Evolutionary conservation across 2,329 filamentous ascomycete genomes (phyloP), one percentile per base, ranked within the genome.

Genomic region (Xylariales sp.): DNA sequence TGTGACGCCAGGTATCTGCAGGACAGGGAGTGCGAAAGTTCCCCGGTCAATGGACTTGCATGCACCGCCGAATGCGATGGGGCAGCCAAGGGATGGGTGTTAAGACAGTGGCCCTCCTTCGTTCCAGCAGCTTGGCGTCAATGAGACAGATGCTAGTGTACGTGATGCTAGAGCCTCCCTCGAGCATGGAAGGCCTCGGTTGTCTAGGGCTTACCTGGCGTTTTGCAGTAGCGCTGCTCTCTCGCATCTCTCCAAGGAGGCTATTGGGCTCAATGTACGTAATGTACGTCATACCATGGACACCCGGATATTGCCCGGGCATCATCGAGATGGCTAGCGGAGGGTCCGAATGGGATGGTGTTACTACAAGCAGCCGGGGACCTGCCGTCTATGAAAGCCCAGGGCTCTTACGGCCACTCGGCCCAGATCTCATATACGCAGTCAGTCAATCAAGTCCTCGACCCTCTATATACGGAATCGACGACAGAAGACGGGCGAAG

Each of bases 1-100:
- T 69, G 67, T 69, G 64, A 69, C 64, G 60, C 39, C 41, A 67
- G 60, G 39, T 67, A 16, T 53, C 64, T 69, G 64, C 64, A 69
- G 48, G 61, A 50, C 57, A 53, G 48, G 45, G 55, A 60, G 49
- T 60, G 49, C 28, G 46, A 53, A 48, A 32, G 28, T 36, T 41
- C 23, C 43, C 45, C 45, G 18, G 12, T 60, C 45, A 48, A 67
- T 56, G 49, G 39, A 36, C 41, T 46, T 41, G 46, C 64, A 67
- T 62, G 56, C 55, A 55, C 58, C 16, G 30, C 54, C 55, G 43
- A 49, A 64, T 39, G 65, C 43, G 46, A 61, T 54, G 62, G 65
- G 52, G 53, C 61, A 36, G 46, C 41, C 53, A 54, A 58, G 45
- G 52, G 45, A 49, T 54, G 59, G 55, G 48, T 56, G 64, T 61